phyloP scores from a whole-genome alignment of 192 early-diverging fungal genomes.

The Coemansia erecta region DNA sequence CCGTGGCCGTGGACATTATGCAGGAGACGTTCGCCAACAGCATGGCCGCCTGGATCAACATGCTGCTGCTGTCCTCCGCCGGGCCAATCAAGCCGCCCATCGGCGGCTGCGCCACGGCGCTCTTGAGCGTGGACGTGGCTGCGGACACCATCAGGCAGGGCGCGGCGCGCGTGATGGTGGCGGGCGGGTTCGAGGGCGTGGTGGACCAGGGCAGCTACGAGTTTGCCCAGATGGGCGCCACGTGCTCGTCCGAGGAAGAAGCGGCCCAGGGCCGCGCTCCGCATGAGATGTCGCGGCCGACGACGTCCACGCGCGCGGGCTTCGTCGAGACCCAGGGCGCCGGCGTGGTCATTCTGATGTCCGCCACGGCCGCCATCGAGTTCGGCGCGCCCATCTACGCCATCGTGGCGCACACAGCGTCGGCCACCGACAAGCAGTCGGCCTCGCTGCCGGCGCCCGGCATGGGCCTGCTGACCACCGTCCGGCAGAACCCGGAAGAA shows the following conservation, averaged over 20 bases:
- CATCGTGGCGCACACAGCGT: slow-evolving; percentile 81
- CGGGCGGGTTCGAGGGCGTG: slow-evolving; percentile 92
- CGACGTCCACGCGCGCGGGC: slow-evolving; percentile 79
- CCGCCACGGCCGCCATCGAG: slow-evolving; percentile 78
- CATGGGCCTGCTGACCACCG: slow-evolving; percentile 88
- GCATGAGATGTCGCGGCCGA: slow-evolving; percentile 87
- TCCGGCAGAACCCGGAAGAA: slow-evolving; percentile 61
- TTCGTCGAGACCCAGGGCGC: slow-evolving; percentile 97
- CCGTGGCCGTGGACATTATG: slow-evolving; percentile 86
- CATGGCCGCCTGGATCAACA: slow-evolving; percentile 89
- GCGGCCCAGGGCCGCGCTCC: slow-evolving; percentile 79
- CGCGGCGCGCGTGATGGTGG: slow-evolving; percentile 91
- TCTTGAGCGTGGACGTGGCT: slow-evolving; percentile 87
- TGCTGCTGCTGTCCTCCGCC: slow-evolving; percentile 88
- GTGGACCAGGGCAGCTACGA: slow-evolving; percentile 92
- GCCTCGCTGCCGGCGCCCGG: slow-evolving; percentile 93
- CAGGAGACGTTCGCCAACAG: slow-evolving; percentile 82
- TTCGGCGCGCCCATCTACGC: slow-evolving; percentile 92
- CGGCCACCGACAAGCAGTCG: slow-evolving; percentile 94
- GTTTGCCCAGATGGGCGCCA: slow-evolving; percentile 99
- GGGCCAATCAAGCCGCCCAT: slow-evolving; percentile 81
- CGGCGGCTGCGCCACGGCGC: slow-evolving; percentile 91
- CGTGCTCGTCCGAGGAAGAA: slow-evolving; percentile 79
- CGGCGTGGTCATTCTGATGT: slow-evolving; percentile 89
- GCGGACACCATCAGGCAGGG: slow-evolving; percentile 85